Conservation (phyloP, 2,329 filamentous ascomycete genomes). For the Onygenales sp. region DNA sequence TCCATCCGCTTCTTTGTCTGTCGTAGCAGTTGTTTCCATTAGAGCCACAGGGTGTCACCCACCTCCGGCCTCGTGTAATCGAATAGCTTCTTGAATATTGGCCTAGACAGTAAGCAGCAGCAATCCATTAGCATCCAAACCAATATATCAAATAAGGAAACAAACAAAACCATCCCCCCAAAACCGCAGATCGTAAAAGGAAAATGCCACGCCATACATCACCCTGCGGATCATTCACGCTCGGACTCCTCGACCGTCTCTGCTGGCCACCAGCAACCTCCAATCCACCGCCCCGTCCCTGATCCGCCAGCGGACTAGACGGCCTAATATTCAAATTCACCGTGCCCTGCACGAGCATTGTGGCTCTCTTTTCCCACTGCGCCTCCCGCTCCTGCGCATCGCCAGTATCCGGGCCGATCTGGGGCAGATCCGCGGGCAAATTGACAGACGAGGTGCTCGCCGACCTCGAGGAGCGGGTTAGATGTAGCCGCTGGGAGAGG, state of each 20-base stretch:
- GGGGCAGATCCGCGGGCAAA: constrained; percentile 70
- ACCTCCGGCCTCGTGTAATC: constrained; percentile 74
- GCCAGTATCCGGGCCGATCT: constrained; percentile 48
- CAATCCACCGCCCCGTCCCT: no score
- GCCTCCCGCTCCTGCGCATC: constrained; percentile 52
- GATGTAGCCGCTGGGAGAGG: constrained; percentile 62
- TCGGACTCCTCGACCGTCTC: constrained; percentile 22
- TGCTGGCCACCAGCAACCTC: no score
- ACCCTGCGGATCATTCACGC: constrained; percentile 19
- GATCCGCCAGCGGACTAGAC: not conserved
- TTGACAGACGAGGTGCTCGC: constrained; percentile 54
- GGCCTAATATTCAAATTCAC: constrained; percentile 26
- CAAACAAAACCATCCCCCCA: not conserved
- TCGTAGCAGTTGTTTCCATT: not conserved
- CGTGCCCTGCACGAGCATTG: constrained; percentile 62
- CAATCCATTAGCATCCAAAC: not conserved
- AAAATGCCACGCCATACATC: constrained; percentile 21
- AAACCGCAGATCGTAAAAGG: not conserved
- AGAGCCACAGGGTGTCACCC: constrained; percentile 7
- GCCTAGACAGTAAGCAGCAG: constrained; percentile 15
- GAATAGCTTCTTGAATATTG: constrained; percentile 91
- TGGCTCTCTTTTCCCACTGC: constrained; percentile 88
- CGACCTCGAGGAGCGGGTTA: constrained; percentile 44
- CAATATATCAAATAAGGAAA: not conserved
- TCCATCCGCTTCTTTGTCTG: not conserved